Evolutionary conservation across 352 stramenopile species (phyloP).

Genomic region (Phytophthora constricta): DNA sequence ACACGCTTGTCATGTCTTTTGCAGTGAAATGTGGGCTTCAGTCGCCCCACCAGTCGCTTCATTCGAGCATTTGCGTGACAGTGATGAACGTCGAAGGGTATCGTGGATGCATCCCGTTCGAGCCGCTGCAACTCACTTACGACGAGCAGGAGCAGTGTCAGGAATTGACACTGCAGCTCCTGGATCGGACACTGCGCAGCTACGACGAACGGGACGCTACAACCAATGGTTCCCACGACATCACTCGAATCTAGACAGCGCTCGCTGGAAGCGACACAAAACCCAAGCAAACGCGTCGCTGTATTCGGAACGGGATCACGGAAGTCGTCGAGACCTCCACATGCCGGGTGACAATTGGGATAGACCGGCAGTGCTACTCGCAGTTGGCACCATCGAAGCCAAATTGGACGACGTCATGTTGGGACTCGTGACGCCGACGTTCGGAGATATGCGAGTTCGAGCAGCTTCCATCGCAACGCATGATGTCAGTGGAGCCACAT

Average conservation of each 20-base stretch:
- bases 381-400: conserved; percentile 39
- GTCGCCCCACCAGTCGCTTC: too few relatives aligned
- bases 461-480: conserved; percentile 45
- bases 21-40: too few relatives aligned
- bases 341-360: conserved; percentile 20
- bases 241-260: conserved; percentile 30
- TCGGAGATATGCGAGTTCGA: conserved; percentile 33
- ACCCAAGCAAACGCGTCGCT: conserved; percentile 38
- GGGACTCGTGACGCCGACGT: conserved; percentile 34
- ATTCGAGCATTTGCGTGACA: background rate
- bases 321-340: conserved; percentile 11
- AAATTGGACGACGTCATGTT: conserved; percentile 57
- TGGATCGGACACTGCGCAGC: conserved; percentile 39
- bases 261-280: conserved; percentile 44
- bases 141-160: conserved; percentile 48
- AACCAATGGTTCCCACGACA: conserved; percentile 17
- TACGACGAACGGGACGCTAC: conserved; percentile 36
- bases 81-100: conserved; percentile 18
- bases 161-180: conserved; percentile 40
- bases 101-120: conserved; percentile 32
- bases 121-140: conserved; percentile 33
- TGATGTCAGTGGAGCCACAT: conserved; percentile 39
- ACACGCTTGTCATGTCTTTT: too few relatives aligned
- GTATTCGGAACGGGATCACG: conserved; percentile 36
- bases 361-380: conserved; percentile 38